Evolutionary conservation across 495 filamentous ascomycete genomes (phyloP).

Genomic region (Penicillium waksmanii): DNA sequence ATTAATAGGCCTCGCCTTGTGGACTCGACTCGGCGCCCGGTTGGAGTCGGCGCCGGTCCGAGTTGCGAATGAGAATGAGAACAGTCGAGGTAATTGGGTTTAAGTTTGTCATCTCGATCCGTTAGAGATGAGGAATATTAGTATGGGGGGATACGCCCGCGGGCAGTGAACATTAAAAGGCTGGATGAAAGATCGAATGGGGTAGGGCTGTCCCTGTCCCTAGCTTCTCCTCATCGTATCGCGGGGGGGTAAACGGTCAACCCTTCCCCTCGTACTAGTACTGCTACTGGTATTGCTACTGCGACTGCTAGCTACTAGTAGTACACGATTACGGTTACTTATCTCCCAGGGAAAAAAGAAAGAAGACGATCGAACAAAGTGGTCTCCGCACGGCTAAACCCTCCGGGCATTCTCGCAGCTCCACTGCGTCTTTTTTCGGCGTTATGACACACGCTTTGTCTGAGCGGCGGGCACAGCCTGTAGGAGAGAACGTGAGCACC

Average conservation of each 20-base stretch:
- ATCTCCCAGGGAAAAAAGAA: neutral
- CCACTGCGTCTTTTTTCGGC: slow-evolving; percentile 38
- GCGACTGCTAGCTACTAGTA: neutral
- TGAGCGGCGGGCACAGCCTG: slow-evolving; percentile 22
- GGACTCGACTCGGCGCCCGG: neutral
- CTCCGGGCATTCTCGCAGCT: slow-evolving; percentile 10
- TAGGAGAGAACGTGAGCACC: slow-evolving; percentile 9
- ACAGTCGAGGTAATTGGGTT: neutral
- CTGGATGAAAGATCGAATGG: no score
- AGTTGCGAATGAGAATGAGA: neutral
- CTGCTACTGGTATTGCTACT: neutral
- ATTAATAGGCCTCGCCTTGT: no score
- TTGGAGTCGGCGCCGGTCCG: slow-evolving; percentile 1
- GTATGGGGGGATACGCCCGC: no score
- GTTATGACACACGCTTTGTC: slow-evolving; percentile 31
- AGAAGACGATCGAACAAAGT: neutral
- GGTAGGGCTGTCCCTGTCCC: no score
- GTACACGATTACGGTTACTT: no score
- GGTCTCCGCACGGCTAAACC: slow-evolving; percentile 6
- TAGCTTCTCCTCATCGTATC: slow-evolving; percentile 8
- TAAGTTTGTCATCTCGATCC: no score
- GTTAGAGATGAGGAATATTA: neutral
- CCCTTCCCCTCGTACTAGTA: neutral
- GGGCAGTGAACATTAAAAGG: no score
- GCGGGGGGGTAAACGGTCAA: slow-evolving; percentile 4